Percentiles rank a stretch among this genome's conserved stretches.
phyloP scores from a whole-genome alignment of 495 filamentous ascomycete species.

The Hypoxylon lenormandii region DNA sequence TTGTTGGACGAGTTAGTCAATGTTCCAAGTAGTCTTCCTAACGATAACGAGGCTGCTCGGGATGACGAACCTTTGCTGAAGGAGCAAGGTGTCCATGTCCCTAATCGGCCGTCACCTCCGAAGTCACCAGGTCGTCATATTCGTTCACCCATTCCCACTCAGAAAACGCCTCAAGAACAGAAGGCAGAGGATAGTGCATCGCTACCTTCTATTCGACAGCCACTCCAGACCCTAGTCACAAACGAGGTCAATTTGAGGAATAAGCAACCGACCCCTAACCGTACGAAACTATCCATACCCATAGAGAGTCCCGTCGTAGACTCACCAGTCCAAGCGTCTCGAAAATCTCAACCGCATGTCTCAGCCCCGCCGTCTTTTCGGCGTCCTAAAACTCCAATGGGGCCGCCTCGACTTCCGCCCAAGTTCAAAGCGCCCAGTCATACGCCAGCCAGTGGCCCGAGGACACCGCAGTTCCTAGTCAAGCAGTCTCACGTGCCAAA shows the following conservation, averaged over 20 bases:
- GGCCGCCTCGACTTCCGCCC: constrained; percentile 36
- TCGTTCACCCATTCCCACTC: not conserved
- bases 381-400: constrained; percentile 37
- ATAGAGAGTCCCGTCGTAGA: not conserved
- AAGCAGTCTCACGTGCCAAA: constrained; percentile 23
- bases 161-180: constrained; percentile 10
- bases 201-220: constrained; percentile 16
- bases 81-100: constrained; percentile 1
- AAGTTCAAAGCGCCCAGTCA: constrained; percentile 37
- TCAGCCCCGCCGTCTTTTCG: constrained; percentile 25
- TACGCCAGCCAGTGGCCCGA: constrained; percentile 14
- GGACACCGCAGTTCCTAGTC: constrained; percentile 31
- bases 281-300: constrained; percentile 4
- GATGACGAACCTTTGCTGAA: not conserved
- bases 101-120: not conserved
- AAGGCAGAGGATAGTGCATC: constrained; percentile 30
- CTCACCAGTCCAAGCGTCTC: constrained; percentile 1
- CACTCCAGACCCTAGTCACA: constrained; percentile 10
- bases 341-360: constrained; percentile 7
- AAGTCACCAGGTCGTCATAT: not conserved
- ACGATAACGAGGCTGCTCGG: not conserved
- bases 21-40: not conserved
- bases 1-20: constrained; percentile 21
- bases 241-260: constrained; percentile 12
- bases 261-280: not conserved